Evolutionary conservation across 805 yeast genomes (phyloP), one percentile per base, ranked within the genome.

Genomic region (Wickerhamiella kurtzmanii): DNA sequence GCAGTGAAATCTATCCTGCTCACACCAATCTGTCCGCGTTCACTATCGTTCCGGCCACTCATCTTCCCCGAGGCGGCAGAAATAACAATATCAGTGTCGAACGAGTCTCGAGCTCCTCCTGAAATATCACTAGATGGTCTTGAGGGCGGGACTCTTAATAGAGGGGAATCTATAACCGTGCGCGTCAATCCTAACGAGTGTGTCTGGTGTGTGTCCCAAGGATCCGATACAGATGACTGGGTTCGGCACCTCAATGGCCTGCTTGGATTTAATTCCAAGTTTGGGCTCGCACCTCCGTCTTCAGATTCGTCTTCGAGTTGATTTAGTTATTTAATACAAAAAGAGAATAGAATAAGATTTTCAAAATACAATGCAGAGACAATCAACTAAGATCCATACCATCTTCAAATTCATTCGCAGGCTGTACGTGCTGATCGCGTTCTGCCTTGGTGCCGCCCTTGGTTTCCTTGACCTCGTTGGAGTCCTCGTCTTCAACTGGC

Each of bases 1-100:
- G 65, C 79, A 45, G 94, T 88, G 6, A 81, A 86, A 15, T 80
- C 92, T 50, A 79, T 85, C 9, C 65, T 88, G 42, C 63, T 88
- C 28, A 83, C 96, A 0, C 96, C 96, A 9, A 84, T 88, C 44
- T 87, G 96, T 59, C 96, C 97, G 5, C 66, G 95, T 48, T 82
- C 94, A 13, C 68, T 88, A 22, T 81, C 92, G n/a, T 88, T 88
- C 61, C 68, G 97, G 58, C 97, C 96, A 3, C 65, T 88, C 43
- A 72, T 88, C 4, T 68, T 88, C 47, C 96, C 97, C 0, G 71
- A 80, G 21, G 72, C 81, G 2, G 79, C 94, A 2, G 85, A 80
- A 55, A 78, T 89, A 18, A 46, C 61, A 15, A 54, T 64, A 9
- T 44, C 53, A 15, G 56, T 63, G 22, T 59, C 65, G 2, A 50